Evolutionary conservation across 139 green algal species (phyloP).

Genomic region (Diplosphaera chodatii): DNA sequence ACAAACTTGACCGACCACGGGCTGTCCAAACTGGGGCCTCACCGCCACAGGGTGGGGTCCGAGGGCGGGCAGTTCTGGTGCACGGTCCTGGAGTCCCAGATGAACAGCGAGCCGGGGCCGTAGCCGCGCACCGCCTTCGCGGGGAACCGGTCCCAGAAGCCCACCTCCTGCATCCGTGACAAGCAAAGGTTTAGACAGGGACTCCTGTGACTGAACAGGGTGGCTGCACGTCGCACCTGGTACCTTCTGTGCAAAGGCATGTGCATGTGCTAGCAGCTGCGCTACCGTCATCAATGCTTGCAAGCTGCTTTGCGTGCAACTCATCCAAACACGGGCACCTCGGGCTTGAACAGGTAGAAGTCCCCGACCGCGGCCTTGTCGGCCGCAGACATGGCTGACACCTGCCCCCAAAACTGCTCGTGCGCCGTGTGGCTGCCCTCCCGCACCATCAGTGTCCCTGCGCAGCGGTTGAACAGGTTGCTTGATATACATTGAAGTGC

Average conservation of each 20-base stretch:
- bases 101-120: conserved; percentile 17
- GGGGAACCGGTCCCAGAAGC: background rate
- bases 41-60: background rate
- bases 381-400: background rate
- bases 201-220: no score
- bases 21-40: background rate
- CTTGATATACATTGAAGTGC: no score
- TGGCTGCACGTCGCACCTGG: no score
- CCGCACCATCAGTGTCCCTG: conserved; percentile 19
- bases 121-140: background rate
- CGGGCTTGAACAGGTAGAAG: conserved; percentile 14
- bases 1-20: no score
- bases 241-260: no score
- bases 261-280: no score
- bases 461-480: no score
- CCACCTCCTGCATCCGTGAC: background rate
- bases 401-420: conserved; percentile 10
- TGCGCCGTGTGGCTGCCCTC: conserved; percentile 12
- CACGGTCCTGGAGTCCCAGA: conserved; percentile 17
- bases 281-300: no score
- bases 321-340: background rate
- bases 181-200: no score
- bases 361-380: conserved; percentile 9
- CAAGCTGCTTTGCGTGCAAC: no score
- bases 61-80: conserved; percentile 2